A percentile compares a stretch with the other conserved stretches of the same genome.
Conservation (phyloP, 768 basidiomycete species). For the Leccinum imitatum region DNA sequence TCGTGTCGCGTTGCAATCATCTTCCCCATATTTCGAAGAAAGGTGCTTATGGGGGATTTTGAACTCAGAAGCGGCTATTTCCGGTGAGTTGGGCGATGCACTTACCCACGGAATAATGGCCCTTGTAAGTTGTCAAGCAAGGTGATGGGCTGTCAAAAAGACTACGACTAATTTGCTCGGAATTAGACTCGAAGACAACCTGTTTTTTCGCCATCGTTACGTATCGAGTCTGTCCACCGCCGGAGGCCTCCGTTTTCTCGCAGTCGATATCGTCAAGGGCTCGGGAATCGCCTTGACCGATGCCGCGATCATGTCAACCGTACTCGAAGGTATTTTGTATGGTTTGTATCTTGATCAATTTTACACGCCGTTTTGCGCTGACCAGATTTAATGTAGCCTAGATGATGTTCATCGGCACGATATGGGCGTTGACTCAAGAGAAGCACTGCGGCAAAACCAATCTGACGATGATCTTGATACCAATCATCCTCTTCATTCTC, state of each 20-base stretch:
- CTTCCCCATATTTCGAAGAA: no score
- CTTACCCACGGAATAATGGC: no score
- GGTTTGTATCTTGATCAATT: background rate
- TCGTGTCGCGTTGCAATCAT: no score
- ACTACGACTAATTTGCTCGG: background rate
- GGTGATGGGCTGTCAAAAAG: no score
- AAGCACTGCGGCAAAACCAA: no score
- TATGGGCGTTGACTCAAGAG: background rate
- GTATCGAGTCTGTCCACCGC: background rate
- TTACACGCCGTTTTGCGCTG: background rate
- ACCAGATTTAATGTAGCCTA: background rate
- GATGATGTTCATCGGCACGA: background rate
- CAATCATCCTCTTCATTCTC: background rate
- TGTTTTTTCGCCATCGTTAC: background rate
- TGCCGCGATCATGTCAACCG: background rate
- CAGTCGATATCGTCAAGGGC: background rate
- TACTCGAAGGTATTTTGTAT: conserved; percentile 1
- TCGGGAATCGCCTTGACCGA: conserved; percentile 1
- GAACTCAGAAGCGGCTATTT: no score
- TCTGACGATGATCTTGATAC: background rate
- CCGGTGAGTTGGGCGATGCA: no score
- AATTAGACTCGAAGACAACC: background rate
- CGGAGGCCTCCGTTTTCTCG: background rate
- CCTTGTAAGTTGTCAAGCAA: no score
- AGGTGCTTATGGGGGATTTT: no score